Conservation (phyloP, 345 rosid genomes). For the Eutrema japonicum region DNA sequence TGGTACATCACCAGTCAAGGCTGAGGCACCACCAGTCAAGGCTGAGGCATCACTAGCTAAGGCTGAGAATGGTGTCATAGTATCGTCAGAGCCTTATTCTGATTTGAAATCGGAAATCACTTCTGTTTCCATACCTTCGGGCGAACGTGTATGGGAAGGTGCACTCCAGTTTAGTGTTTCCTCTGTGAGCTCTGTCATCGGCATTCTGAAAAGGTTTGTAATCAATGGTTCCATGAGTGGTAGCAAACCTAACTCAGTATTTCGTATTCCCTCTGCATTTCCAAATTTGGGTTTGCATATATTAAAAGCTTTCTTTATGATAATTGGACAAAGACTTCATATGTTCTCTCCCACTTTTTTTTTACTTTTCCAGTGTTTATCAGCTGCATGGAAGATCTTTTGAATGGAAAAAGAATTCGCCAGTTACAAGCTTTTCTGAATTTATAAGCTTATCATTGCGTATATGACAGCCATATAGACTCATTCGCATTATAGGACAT, state of each 20-base stretch:
- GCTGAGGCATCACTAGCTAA: constrained; percentile 34
- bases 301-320: neutral
- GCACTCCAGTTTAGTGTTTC: constrained; percentile 63
- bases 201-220: constrained; percentile 69
- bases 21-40: constrained; percentile 12
- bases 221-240: constrained; percentile 7
- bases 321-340: neutral
- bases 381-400: constrained; percentile 17
- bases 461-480: constrained; percentile 9
- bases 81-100: constrained; percentile 20
- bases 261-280: neutral
- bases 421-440: neutral
- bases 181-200: constrained; percentile 51
- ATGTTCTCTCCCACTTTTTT: neutral
- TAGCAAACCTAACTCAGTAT: constrained; percentile 17
- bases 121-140: constrained; percentile 42
- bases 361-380: neutral
- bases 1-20: constrained; percentile 29
- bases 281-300: neutral
- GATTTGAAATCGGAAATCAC: constrained; percentile 33
- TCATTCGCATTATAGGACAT: neutral
- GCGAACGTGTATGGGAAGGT: constrained; percentile 81
- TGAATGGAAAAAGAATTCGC: neutral
- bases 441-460: neutral
- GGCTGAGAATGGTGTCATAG: constrained; percentile 38